Conservation (phyloP, 2,329 filamentous ascomycete genomes). For the Gyromitra esculenta region DNA sequence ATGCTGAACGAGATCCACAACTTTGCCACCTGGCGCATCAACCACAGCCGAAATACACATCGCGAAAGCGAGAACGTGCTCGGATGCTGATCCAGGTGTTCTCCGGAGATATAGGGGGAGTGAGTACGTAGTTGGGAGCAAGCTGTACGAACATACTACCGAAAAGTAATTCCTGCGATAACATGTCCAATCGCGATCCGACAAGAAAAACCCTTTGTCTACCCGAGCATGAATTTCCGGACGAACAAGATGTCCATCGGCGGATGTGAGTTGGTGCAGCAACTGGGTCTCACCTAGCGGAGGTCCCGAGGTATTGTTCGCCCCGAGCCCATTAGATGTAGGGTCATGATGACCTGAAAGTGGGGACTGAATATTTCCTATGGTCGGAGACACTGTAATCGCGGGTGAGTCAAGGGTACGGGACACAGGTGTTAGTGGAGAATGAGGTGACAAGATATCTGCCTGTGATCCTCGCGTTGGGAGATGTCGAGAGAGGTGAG, state of each 20-base stretch:
- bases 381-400: slow-evolving; percentile 50
- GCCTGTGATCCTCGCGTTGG: slow-evolving; percentile 49
- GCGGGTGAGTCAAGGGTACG: slow-evolving; percentile 51
- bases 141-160: slow-evolving; percentile 79
- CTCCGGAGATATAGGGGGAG: slow-evolving; percentile 69
- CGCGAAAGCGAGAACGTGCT: slow-evolving; percentile 76
- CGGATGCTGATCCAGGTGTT: slow-evolving; percentile 62
- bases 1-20: slow-evolving; percentile 86
- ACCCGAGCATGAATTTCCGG: slow-evolving; percentile 81
- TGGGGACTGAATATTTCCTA: slow-evolving; percentile 49
- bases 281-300: slow-evolving; percentile 66
- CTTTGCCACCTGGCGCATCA: slow-evolving; percentile 77
- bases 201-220: slow-evolving; percentile 87
- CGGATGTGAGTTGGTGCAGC: slow-evolving; percentile 71
- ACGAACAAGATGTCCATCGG: slow-evolving; percentile 69
- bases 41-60: slow-evolving; percentile 87
- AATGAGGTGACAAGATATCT: slow-evolving; percentile 54
- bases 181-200: slow-evolving; percentile 87
- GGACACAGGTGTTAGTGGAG: slow-evolving; percentile 49
- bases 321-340: slow-evolving; percentile 50
- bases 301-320: slow-evolving; percentile 63
- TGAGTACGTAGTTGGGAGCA: slow-evolving; percentile 68
- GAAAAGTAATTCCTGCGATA: slow-evolving; percentile 93
- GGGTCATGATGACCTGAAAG: slow-evolving; percentile 51
- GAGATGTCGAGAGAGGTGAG: slow-evolving; percentile 53